A percentile compares a stretch with the other conserved stretches of the same genome.
Evolutionary conservation across 78 protist genomes (phyloP).

Genomic region (Dictyostelium purpureum): DNA sequence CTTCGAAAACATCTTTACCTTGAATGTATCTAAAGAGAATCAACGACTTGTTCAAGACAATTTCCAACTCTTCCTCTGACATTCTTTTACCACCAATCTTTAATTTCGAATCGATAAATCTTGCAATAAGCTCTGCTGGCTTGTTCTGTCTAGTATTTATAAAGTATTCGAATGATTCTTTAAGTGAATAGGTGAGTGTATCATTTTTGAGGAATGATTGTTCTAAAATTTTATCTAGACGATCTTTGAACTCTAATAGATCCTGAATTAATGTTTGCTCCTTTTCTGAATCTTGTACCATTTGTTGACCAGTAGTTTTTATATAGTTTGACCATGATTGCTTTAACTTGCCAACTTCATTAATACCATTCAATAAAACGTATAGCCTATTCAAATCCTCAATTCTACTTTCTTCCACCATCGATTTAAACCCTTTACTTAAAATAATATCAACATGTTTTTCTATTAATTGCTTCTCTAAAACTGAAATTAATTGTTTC

Average conservation of each 20-base stretch:
- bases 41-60: constrained; percentile 72
- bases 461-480: constrained; percentile 77
- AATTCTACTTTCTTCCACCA: constrained; percentile 15
- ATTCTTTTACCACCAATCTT: constrained; percentile 66
- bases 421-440: constrained; percentile 55
- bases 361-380: constrained; percentile 24
- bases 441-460: constrained; percentile 65
- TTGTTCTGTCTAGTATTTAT: constrained; percentile 84
- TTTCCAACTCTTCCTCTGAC: constrained; percentile 62
- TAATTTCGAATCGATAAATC: constrained; percentile 82
- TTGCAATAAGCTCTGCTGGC: constrained; percentile 92
- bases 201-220: constrained; percentile 69
- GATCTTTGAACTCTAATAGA: constrained; percentile 77
- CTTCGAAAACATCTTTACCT: constrained; percentile 97
- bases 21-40: constrained; percentile 89
- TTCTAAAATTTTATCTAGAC: constrained; percentile 41
- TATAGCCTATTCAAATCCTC: constrained; percentile 68
- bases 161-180: constrained; percentile 91
- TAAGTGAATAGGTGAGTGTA: constrained; percentile 52
- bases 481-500: constrained; percentile 19
- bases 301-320: constrained; percentile 64
- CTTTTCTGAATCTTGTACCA: constrained; percentile 73
- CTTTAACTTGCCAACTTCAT: constrained; percentile 13
- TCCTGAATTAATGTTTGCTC: constrained; percentile 85
- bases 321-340: constrained; percentile 48